phyloP scores from a whole-genome alignment of 2,329 filamentous ascomycete species.

The Exophiala aquamarina region DNA sequence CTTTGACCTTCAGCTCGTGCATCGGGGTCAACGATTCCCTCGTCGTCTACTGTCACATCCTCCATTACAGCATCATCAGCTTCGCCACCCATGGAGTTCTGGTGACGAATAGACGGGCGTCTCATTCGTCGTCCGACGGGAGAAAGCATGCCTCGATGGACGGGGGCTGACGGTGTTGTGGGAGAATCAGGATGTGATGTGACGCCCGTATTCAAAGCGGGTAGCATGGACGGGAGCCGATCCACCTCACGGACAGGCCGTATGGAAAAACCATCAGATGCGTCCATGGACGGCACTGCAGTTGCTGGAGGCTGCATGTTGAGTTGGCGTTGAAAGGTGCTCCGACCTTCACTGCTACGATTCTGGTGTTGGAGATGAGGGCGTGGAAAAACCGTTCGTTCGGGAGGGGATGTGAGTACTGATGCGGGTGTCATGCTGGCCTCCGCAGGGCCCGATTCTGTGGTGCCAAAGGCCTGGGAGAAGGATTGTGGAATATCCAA shows the following conservation, averaged over 20 bases:
- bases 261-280: slow-evolving; percentile 68
- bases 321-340: slow-evolving; percentile 53
- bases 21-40: slow-evolving; percentile 52
- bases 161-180: slow-evolving; percentile 74
- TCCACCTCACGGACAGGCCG: slow-evolving; percentile 80
- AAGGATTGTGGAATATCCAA: slow-evolving; percentile 71
- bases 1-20: slow-evolving; percentile 74
- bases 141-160: slow-evolving; percentile 56
- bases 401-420: slow-evolving; percentile 68
- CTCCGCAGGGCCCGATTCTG: slow-evolving; percentile 57
- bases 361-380: slow-evolving; percentile 48
- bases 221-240: slow-evolving; percentile 77
- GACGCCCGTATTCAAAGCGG: slow-evolving; percentile 66
- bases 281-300: slow-evolving; percentile 66
- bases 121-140: slow-evolving; percentile 59
- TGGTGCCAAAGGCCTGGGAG: slow-evolving; percentile 40
- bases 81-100: slow-evolving; percentile 81
- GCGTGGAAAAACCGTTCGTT: slow-evolving; percentile 64
- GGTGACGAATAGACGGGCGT: slow-evolving; percentile 84
- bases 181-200: slow-evolving; percentile 90
- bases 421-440: slow-evolving; percentile 63
- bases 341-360: slow-evolving; percentile 41
- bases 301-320: slow-evolving; percentile 67
- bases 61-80: slow-evolving; percentile 84
- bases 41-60: slow-evolving; percentile 68